Evolutionary conservation across 495 filamentous ascomycete species (phyloP).

Genomic region (Neurospora sp.): DNA sequence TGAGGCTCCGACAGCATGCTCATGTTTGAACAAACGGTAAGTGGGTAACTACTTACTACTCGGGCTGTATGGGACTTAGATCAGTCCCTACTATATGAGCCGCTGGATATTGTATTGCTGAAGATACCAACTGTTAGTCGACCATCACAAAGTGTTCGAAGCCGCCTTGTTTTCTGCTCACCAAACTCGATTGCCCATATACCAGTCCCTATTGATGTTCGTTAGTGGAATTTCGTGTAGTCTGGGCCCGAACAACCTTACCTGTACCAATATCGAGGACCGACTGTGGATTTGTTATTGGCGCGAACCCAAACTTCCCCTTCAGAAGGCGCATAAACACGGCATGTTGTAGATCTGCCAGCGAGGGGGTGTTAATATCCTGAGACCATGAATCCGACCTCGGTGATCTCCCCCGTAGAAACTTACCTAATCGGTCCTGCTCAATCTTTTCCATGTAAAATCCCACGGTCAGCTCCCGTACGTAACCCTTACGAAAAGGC

Average conservation of each 20-base stretch:
- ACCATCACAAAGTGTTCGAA: not conserved
- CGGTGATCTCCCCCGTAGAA: not conserved
- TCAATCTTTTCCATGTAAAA: conserved; percentile 20
- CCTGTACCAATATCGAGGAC: conserved; percentile 38
- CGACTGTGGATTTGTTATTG: conserved; percentile 25
- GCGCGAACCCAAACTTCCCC: conserved; percentile 31
- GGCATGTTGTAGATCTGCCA: conserved; percentile 41
- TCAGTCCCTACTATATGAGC: conserved; percentile 33
- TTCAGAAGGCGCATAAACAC: conserved; percentile 32
- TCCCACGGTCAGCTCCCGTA: not conserved
- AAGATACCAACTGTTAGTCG: not conserved
- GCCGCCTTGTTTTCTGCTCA: not conserved
- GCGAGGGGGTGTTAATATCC: not conserved
- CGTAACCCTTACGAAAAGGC: not conserved
- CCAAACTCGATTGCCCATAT: conserved; percentile 35
- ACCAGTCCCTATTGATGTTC: conserved; percentile 23
- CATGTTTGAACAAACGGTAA: conserved; percentile 2
- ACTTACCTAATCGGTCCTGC: conserved; percentile 34
- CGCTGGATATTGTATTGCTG: conserved; percentile 16
- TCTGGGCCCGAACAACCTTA: conserved; percentile 2
- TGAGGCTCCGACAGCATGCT: not conserved
- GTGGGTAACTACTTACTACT: conserved; percentile 2
- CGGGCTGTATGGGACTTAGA: conserved; percentile 39
- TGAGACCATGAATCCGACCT: not conserved
- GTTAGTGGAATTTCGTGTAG: not conserved